Evolutionary conservation across 345 rosid genomes (phyloP), one percentile per base, ranked within the genome.

Genomic region (Gossypium ekmanianum): DNA sequence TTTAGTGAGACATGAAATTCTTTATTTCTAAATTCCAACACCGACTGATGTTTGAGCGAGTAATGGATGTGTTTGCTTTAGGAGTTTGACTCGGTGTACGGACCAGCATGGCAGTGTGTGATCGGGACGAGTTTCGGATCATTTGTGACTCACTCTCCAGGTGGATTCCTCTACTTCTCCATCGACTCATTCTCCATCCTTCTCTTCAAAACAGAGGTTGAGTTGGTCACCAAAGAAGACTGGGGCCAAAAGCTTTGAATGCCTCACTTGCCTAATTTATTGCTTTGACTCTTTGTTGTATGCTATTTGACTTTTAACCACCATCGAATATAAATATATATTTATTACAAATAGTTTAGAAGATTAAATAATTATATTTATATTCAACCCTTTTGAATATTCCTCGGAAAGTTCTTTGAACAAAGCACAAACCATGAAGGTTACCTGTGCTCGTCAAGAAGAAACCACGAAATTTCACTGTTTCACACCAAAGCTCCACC

Each of bases 111-210:
- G 91, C 91, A 86, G 48, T 88, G 89, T 80, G 81, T 88, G 51
- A 87, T 78, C 4, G 91, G 89, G 64, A 86, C 83, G n/a, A 83
- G 87, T 86, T 88, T 88, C 20, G 88, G 89, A 39, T 88, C 91
- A 39, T 88, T 82, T 55, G 83, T 86, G 55, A 88, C 89, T 44
- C 91, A 88, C 78, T 88, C 89, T 26, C 62, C 79, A 7, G 88
- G 91, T 76, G 88, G 89, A 58, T 88, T 88, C 79, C 26, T 88
- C 75, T 85, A 86, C 76, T 88, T 86, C 71, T 84, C 88, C 1
- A 79, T 86, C 24, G 91, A 84, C 76, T 75, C 78, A 57, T 59
- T 74, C 50, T 76, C 77, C 66, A 68, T 81, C 61, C 80, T 83
- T 17, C 80, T 83, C 56, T 83, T 81, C 65, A 80, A 76, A 78